These are phyloP conservation scores for Fomitopsis serialis DNA, from an alignment of 768 basidiomycete species.

Conservation along the genomic window DNA sequence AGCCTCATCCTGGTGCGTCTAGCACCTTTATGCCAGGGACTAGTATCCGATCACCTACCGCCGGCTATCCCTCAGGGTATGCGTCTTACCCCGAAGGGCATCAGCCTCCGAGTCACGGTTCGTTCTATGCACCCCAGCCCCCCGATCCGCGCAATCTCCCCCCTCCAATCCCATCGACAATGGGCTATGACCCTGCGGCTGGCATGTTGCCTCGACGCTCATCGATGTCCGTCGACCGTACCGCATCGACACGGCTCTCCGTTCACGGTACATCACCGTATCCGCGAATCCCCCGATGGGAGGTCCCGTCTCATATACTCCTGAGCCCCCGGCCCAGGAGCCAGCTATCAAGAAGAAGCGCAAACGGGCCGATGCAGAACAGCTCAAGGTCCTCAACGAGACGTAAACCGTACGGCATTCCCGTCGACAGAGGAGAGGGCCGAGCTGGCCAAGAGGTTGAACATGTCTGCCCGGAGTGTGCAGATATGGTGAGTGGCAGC, in stretches of 20 bases:
- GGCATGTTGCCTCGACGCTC: slow-evolving; percentile 25
- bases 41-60: slow-evolving; percentile 57
- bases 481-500: slow-evolving; percentile 66
- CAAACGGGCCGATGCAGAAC: slow-evolving; percentile 77
- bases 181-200: slow-evolving; percentile 10
- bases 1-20: slow-evolving; percentile 12
- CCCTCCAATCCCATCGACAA: slow-evolving; percentile 14
- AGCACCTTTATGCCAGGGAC: slow-evolving; percentile 15
- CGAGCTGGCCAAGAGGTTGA: slow-evolving; percentile 66
- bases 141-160: slow-evolving; percentile 31
- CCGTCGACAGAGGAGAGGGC: slow-evolving; percentile 85
- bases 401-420: slow-evolving; percentile 79
- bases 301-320: slow-evolving; percentile 13
- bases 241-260: slow-evolving; percentile 14
- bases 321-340: slow-evolving; percentile 33
- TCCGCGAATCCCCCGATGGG: slow-evolving; percentile 32
- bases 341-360: slow-evolving; percentile 84
- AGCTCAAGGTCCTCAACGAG: slow-evolving; percentile 77
- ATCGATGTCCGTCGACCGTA: slow-evolving; percentile 28
- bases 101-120: slow-evolving; percentile 22
- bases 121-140: slow-evolving; percentile 25
- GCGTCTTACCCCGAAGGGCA: slow-evolving; percentile 36
- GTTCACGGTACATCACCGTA: slow-evolving; percentile 46
- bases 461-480: slow-evolving; percentile 81
- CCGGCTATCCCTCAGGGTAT: slow-evolving; percentile 55